phyloP scores from a whole-genome alignment of 2,329 filamentous ascomycete species.

The Calonectria henricotiae region DNA sequence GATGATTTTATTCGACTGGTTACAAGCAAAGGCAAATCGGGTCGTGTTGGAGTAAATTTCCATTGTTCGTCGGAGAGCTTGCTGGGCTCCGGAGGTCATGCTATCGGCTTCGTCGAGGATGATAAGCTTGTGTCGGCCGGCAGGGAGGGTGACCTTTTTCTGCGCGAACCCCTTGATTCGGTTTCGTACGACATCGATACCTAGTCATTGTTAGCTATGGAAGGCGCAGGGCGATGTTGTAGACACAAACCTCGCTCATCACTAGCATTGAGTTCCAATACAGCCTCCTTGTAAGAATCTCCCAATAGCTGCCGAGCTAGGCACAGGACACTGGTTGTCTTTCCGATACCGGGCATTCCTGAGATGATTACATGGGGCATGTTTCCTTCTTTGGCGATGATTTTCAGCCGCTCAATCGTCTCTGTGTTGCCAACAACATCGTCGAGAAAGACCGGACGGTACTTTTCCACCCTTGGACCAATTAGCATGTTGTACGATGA shows the following conservation, averaged over 20 bases:
- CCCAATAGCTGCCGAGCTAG: conserved; percentile 93
- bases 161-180: conserved; percentile 98
- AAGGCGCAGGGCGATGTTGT: background rate
- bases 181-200: conserved; percentile 97
- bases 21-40: conserved; percentile 97
- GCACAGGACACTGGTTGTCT: conserved; percentile 96
- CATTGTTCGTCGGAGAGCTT: conserved; percentile 96
- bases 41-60: conserved; percentile 98
- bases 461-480: conserved; percentile 91
- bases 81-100: conserved; percentile 97
- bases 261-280: conserved; percentile 95
- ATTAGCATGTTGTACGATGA: conserved; percentile 42
- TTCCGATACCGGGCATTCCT: conserved; percentile 99
- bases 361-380: conserved; percentile 99
- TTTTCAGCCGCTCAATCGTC: conserved; percentile 96
- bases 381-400: conserved; percentile 98
- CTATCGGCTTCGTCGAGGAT: conserved; percentile 98
- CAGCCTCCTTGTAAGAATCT: conserved; percentile 96
- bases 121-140: conserved; percentile 94
- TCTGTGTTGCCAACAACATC: conserved; percentile 98
- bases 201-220: conserved; percentile 58
- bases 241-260: conserved; percentile 84
- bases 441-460: conserved; percentile 93
- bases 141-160: conserved; percentile 96
- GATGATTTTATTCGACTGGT: conserved; percentile 99